Conservation (phyloP, 805 yeast genomes). For the Sugiyamaella americana region DNA sequence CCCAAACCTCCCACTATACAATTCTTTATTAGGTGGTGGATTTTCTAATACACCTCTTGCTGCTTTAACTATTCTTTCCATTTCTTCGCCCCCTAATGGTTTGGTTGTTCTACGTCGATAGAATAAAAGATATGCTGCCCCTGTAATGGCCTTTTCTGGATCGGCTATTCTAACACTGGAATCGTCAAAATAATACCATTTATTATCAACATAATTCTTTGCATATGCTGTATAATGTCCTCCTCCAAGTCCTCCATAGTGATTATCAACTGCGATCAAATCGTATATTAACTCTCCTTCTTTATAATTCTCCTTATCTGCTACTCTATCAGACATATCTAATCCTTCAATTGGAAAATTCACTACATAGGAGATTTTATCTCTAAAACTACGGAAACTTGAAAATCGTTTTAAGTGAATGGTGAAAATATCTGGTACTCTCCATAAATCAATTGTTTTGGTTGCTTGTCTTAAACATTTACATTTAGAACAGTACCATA, state of each 20-base stretch:
- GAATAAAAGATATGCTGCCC: constrained; percentile 83
- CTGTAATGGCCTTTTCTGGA: constrained; percentile 56
- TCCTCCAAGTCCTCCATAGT: constrained; percentile 93
- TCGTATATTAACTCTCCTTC: constrained; percentile 53
- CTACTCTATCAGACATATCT: constrained; percentile 60
- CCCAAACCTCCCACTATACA: background rate
- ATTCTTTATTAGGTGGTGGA: background rate
- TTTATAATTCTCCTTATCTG: constrained; percentile 18
- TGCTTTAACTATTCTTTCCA: constrained; percentile 14
- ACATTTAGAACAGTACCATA: constrained; percentile 92
- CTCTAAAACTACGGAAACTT: constrained; percentile 76
- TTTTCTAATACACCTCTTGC: background rate
- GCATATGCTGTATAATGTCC: constrained; percentile 95
- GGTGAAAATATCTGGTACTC: constrained; percentile 84
- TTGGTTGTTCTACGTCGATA: constrained; percentile 48
- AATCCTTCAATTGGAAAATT: constrained; percentile 83
- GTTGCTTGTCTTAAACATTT: constrained; percentile 86
- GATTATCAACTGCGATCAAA: constrained; percentile 88
- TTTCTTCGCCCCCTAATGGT: constrained; percentile 23
- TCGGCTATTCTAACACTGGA: constrained; percentile 53
- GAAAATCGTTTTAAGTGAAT: constrained; percentile 89
- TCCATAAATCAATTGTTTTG: constrained; percentile 86
- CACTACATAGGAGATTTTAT: constrained; percentile 78
- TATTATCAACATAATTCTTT: constrained; percentile 63
- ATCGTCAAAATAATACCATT: constrained; percentile 91